These are phyloP conservation scores for Diaporthe ampelina DNA, from an alignment of 2,329 filamentous ascomycete genomes.

Conservation along the genomic window DNA sequence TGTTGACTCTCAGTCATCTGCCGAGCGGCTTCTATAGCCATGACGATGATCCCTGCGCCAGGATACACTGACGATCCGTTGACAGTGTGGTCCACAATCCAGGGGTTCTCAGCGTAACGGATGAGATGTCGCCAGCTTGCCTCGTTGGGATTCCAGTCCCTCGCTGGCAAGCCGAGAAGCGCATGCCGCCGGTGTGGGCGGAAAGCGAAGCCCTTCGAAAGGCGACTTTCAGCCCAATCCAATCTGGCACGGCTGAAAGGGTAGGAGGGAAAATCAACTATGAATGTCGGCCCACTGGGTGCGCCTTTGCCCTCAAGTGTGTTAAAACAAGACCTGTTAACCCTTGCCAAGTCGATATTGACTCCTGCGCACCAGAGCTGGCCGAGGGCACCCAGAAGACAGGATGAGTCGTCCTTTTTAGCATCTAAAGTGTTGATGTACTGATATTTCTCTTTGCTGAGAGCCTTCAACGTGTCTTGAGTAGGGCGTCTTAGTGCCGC, in stretches of 20 bases:
- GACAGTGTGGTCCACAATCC: conserved; percentile 9
- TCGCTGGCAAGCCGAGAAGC: neutral
- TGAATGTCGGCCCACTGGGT: neutral
- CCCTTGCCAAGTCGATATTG: neutral
- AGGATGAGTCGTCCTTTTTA: neutral
- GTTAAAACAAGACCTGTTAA: neutral
- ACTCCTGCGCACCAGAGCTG: conserved; percentile 15
- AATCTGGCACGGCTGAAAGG: conserved; percentile 5
- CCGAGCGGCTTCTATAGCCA: conserved; percentile 6
- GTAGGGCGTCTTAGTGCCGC: neutral
- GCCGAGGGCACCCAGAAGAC: neutral
- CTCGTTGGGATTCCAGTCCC: conserved; percentile 10
- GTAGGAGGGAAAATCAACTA: neutral
- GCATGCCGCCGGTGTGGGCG: neutral
- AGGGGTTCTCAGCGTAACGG: conserved; percentile 4
- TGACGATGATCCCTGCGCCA: conserved; percentile 2
- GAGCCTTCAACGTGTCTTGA: neutral
- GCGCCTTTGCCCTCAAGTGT: neutral
- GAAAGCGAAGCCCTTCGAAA: neutral
- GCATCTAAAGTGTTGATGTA: neutral
- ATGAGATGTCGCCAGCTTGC: conserved; percentile 10
- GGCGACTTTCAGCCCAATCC: conserved; percentile 6
- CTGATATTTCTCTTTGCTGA: conserved; percentile 7
- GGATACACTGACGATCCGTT: conserved; percentile 7
- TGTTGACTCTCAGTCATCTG: neutral